Conservation (phyloP, 495 filamentous ascomycete species). For the Rusavskia elegans region DNA sequence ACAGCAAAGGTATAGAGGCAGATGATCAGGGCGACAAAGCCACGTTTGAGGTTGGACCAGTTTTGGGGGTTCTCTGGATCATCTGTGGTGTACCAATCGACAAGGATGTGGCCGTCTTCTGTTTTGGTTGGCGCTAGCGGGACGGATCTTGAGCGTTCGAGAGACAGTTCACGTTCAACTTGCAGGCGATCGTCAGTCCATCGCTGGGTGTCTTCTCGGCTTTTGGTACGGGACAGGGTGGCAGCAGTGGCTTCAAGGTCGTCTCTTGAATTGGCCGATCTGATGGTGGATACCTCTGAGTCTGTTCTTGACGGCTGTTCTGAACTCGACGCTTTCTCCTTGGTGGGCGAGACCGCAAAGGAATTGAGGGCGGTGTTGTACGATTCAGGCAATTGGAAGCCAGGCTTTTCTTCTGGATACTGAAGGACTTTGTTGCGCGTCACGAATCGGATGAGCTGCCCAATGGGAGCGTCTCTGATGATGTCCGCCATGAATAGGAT, state of each 20-base stretch:
- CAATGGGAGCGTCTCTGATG: slow-evolving; percentile 36
- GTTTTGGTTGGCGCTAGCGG: slow-evolving; percentile 28
- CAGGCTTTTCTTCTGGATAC: slow-evolving; percentile 38
- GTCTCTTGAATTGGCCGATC: neutral
- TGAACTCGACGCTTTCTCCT: neutral
- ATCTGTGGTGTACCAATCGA: slow-evolving; percentile 40
- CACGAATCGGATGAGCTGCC: slow-evolving; percentile 35
- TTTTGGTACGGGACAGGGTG: slow-evolving; percentile 15
- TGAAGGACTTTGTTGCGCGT: slow-evolving; percentile 30
- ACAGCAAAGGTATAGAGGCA: slow-evolving; percentile 30
- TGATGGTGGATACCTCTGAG: neutral
- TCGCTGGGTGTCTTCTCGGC: slow-evolving; percentile 17
- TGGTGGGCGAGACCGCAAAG: neutral
- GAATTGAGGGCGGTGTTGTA: slow-evolving; percentile 25
- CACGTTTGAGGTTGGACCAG: slow-evolving; percentile 26
- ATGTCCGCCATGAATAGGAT: slow-evolving; percentile 10
- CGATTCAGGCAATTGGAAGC: slow-evolving; percentile 31
- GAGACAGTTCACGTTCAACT: slow-evolving; percentile 23
- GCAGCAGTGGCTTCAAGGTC: slow-evolving; percentile 5
- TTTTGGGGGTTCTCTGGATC: slow-evolving; percentile 40
- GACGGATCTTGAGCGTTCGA: slow-evolving; percentile 28
- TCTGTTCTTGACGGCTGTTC: neutral
- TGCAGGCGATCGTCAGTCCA: slow-evolving; percentile 25
- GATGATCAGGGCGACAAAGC: slow-evolving; percentile 27
- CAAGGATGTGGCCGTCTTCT: slow-evolving; percentile 30